These are phyloP conservation scores for Saxophila tyrrhenica DNA, from an alignment of 495 filamentous ascomycete species.

Conservation along the genomic window DNA sequence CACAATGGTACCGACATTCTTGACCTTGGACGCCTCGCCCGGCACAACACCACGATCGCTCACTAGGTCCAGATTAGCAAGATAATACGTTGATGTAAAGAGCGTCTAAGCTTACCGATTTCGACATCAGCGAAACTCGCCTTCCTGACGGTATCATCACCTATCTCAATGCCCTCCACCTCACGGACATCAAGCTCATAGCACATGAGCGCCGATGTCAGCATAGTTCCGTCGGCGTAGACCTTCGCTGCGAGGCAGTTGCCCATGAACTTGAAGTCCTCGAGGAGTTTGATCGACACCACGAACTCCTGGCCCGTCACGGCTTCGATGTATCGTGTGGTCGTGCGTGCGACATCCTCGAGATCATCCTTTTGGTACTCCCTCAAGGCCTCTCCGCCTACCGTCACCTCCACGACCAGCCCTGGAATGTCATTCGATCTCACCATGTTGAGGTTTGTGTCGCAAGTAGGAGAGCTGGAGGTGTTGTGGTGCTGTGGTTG, in stretches of 20 bases:
- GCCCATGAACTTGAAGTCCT: background rate
- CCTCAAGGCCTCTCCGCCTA: constrained; percentile 1
- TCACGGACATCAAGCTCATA: background rate
- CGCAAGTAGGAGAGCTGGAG: background rate
- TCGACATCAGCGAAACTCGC: background rate
- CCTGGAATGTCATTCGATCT: constrained; percentile 4
- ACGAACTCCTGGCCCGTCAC: constrained; percentile 5
- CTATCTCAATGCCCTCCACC: background rate
- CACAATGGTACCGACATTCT: background rate
- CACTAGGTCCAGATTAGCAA: background rate
- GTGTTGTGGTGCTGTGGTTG: too few relatives aligned
- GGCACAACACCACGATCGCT: background rate
- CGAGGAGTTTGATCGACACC: background rate
- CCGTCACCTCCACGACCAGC: constrained; percentile 2
- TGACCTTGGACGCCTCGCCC: background rate
- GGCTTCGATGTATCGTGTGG: constrained; percentile 12
- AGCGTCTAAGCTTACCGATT: background rate
- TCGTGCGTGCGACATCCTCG: constrained; percentile 2
- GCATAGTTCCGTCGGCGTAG: background rate
- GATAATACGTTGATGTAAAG: background rate
- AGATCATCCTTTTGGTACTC: constrained; percentile 7
- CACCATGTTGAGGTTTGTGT: constrained; percentile 8
- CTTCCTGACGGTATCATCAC: background rate
- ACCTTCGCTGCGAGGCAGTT: background rate
- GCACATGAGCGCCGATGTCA: background rate